These are phyloP conservation scores for Lactarius quietus DNA, from an alignment of 768 basidiomycete genomes.

Conservation along the genomic window DNA sequence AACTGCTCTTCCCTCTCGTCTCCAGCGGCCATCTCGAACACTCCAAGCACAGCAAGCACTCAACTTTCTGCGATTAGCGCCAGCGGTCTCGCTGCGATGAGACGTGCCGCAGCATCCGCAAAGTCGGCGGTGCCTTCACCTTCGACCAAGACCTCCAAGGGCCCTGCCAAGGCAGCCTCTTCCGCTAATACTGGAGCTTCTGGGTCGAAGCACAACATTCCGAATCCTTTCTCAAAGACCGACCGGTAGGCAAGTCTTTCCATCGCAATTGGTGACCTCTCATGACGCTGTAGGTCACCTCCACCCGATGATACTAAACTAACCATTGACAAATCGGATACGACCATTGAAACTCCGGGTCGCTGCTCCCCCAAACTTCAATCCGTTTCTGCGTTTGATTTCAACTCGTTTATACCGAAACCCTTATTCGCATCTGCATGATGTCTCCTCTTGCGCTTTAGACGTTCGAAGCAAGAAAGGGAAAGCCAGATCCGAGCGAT, in stretches of 20 bases:
- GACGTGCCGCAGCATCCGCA: conserved; percentile 12
- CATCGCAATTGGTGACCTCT: conserved; percentile 39
- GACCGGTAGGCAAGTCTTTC: conserved; percentile 57
- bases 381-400: conserved; percentile 36
- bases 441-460: conserved; percentile 40
- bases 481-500: conserved; percentile 68
- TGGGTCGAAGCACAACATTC: conserved; percentile 17
- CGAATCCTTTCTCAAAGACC: conserved; percentile 42
- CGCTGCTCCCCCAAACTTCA: conserved; percentile 31
- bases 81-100: conserved; percentile 35
- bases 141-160: conserved; percentile 38
- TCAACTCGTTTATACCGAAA: conserved; percentile 58
- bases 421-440: conserved; percentile 65
- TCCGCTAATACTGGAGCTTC: conserved; percentile 20
- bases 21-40: conserved; percentile 10
- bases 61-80: conserved; percentile 28
- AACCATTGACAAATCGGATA: conserved; percentile 27
- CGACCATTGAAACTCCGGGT: conserved; percentile 26
- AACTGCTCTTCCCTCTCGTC: conserved; percentile 40
- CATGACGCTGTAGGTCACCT: conserved; percentile 58
- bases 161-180: conserved; percentile 26
- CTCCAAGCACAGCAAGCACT: conserved; percentile 20
- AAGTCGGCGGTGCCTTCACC: conserved; percentile 1
- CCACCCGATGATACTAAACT: conserved; percentile 26
- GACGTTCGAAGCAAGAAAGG: conserved; percentile 71